Evolutionary conservation across 768 basidiomycete species (phyloP), one percentile per base, ranked within the genome.

Genomic region (Agaricus blazei): DNA sequence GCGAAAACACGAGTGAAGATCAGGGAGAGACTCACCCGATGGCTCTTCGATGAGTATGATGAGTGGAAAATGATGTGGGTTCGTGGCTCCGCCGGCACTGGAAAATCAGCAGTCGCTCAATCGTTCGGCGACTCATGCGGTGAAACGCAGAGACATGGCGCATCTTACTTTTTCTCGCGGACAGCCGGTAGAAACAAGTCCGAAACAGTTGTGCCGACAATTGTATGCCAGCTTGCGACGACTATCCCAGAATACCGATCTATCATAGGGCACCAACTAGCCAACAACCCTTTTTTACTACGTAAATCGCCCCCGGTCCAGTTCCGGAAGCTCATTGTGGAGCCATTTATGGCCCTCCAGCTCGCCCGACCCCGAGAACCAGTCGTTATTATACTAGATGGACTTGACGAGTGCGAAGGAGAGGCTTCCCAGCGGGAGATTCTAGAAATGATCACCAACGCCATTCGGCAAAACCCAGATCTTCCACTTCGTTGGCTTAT

Each of bases 91-190:
- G 56, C 56, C 26, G 56, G 56, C 15, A 46, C 56, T 2, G 56
- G 56, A 9, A 57, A 57, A 23, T 51, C 56, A 1, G 50, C 56
- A 14, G 48, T 57, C 11, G 28, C 56, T n/a, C 42, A 51, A 43
- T 51, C 56, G 8, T 46, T 57, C 28, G 50, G 41, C 34, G 36
- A 42, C 9, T 49, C 31, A 8, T 51, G 50, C 28, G 15, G 9
- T 3, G 23, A 46, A 9, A 3, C 12, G 11, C n/a, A 43, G 9
- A 31, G 28, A 2, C 49, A 51, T n/a, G 56, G 56, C 11, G 56
- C 49, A 5, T 43, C 49, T 23, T 57, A 51, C 49, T 57, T 57
- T 24, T 57, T 49, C 43, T 51, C 48, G 6, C 11, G 48, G 31
- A 23, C 19, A 5, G 6, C 11, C 4, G 24, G 26, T n/a, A 19